phyloP scores from a whole-genome alignment of 768 basidiomycete genomes.

The Boletus sensibilis region DNA sequence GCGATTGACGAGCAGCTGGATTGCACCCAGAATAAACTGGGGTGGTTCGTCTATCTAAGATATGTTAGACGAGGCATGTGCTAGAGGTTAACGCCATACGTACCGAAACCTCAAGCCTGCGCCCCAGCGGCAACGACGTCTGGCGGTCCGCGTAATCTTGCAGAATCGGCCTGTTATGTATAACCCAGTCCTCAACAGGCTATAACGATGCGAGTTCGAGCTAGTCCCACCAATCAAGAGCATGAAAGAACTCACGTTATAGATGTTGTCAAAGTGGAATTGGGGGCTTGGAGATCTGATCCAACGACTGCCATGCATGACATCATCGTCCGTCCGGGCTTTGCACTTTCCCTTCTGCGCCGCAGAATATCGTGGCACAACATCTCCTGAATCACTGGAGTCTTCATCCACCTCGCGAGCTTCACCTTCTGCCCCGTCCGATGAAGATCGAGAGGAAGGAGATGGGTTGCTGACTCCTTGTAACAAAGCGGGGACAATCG shows the following conservation, averaged over 20 bases:
- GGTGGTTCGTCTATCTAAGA: slow-evolving; percentile 26
- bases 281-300: neutral
- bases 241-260: slow-evolving; percentile 7
- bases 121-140: slow-evolving; percentile 23
- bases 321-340: neutral
- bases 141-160: slow-evolving; percentile 32
- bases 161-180: slow-evolving; percentile 23
- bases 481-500: slow-evolving; percentile 18
- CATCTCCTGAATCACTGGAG: neutral
- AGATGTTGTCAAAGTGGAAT: neutral
- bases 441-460: neutral
- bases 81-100: neutral
- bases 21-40: slow-evolving; percentile 23
- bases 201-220: neutral
- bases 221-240: neutral
- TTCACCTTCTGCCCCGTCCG: neutral
- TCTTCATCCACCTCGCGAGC: neutral
- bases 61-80: neutral
- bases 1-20: slow-evolving; percentile 32
- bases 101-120: slow-evolving; percentile 27
- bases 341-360: slow-evolving; percentile 20
- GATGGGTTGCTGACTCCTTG: slow-evolving; percentile 1
- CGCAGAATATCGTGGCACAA: slow-evolving; percentile 1
- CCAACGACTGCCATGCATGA: neutral
- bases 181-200: slow-evolving; percentile 22